A percentile compares a stretch with the other conserved stretches of the same genome.
These are phyloP conservation scores for Naganishia albida DNA, from an alignment of 1,284 basidiomycete species.

Conservation along the genomic window DNA sequence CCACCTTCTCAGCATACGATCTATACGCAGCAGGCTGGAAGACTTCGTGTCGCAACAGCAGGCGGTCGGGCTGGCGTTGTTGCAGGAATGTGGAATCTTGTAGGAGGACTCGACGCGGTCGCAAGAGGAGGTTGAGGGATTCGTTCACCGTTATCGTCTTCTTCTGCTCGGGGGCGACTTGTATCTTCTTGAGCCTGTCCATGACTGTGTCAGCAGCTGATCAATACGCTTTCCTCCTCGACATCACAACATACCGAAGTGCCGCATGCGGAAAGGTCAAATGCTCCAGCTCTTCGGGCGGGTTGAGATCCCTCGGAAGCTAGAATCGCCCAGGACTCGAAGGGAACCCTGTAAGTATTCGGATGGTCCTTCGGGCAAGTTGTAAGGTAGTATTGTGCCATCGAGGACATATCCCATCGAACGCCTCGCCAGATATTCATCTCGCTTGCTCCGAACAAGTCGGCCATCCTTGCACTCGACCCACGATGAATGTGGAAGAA, in stretches of 20 bases:
- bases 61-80: background rate
- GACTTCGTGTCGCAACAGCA: background rate
- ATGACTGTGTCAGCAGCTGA: background rate
- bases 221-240: background rate
- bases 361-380: conserved; percentile 9
- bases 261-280: conserved; percentile 1
- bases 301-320: conserved; percentile 8
- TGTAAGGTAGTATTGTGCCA: conserved; percentile 6
- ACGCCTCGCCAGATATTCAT: background rate
- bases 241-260: background rate
- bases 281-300: background rate
- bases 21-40: background rate
- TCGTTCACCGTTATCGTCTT: conserved; percentile 1
- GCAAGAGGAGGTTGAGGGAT: background rate
- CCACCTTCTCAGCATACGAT: background rate
- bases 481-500: background rate
- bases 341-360: conserved; percentile 1
- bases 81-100: conserved; percentile 8
- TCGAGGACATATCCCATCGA: conserved; percentile 8
- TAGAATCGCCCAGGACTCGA: background rate
- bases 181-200: background rate
- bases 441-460: background rate
- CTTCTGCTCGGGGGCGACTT: background rate
- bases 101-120: background rate
- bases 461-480: conserved; percentile 1